phyloP scores from a whole-genome alignment of 164 flowering plant species.

The Annona cherimola region DNA sequence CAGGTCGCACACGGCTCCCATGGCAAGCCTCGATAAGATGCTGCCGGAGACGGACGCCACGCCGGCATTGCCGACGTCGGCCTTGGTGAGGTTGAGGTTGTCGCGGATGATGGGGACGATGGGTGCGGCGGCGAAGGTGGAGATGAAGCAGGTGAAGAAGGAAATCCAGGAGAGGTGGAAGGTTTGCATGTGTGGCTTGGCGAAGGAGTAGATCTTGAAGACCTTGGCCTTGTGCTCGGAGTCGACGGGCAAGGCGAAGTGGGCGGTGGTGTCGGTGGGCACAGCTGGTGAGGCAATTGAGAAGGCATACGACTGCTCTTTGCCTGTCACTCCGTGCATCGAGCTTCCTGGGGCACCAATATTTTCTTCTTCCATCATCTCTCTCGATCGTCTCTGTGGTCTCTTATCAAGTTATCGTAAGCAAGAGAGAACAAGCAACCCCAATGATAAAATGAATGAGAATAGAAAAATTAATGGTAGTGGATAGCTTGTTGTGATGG shows the following conservation, averaged over 20 bases:
- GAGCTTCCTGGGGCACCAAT: constrained; percentile 40
- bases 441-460: background rate
- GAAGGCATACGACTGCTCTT: constrained; percentile 28
- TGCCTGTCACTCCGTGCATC: constrained; percentile 49
- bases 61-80: constrained; percentile 72
- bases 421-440: background rate
- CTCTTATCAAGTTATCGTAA: background rate
- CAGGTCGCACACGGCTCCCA: constrained; percentile 79
- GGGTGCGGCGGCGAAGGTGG: constrained; percentile 84
- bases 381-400: background rate
- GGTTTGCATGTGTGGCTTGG: constrained; percentile 76
- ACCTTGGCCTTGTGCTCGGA: constrained; percentile 71
- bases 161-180: constrained; percentile 81
- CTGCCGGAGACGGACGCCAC: constrained; percentile 77
- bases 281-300: constrained; percentile 29
- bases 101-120: constrained; percentile 84
- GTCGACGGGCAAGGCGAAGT: constrained; percentile 60
- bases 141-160: constrained; percentile 73
- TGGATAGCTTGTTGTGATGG: no score
- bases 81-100: constrained; percentile 55
- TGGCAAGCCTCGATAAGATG: constrained; percentile 64
- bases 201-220: constrained; percentile 49
- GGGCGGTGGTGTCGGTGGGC: constrained; percentile 28
- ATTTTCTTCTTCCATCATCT: constrained; percentile 19
- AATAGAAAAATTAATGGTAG: background rate